Evolutionary conservation across 495 filamentous ascomycete genomes (phyloP).

Genomic region (Clohesyomyces aquaticus): DNA sequence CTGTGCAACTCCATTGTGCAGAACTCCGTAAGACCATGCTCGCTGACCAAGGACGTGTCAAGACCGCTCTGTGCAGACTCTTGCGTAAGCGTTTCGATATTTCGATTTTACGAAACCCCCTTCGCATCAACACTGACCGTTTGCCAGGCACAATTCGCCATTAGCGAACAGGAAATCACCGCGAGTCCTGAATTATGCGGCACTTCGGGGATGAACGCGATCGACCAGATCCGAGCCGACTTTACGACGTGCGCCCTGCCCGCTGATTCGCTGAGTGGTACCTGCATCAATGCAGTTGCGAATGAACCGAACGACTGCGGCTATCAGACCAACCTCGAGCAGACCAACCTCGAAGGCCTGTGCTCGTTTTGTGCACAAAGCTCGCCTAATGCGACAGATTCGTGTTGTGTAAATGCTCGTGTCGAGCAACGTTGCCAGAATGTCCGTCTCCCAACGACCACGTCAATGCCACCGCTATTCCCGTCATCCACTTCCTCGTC

Average conservation of each 20-base stretch:
- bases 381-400: conserved; percentile 89
- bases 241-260: conserved; percentile 89
- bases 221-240: conserved; percentile 83
- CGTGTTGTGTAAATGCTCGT: conserved; percentile 87
- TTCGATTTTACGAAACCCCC: conserved; percentile 12
- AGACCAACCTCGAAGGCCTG: conserved; percentile 76
- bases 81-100: conserved; percentile 67
- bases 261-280: conserved; percentile 69
- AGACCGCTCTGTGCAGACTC: conserved; percentile 85
- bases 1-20: conserved; percentile 96
- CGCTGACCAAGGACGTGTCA: conserved; percentile 63
- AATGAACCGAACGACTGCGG: conserved; percentile 93
- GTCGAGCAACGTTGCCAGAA: conserved; percentile 68
- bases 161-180: conserved; percentile 82
- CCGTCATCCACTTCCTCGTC: conserved; percentile 50
- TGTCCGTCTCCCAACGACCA: conserved; percentile 75
- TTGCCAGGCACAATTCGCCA: conserved; percentile 74
- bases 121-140: conserved; percentile 25
- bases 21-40: conserved; percentile 77
- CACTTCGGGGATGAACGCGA: conserved; percentile 62
- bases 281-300: conserved; percentile 72
- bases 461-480: conserved; percentile 70
- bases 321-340: conserved; percentile 75
- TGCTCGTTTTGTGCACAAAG: conserved; percentile 84
- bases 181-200: conserved; percentile 75